Evolutionary conservation across 345 rosid genomes (phyloP).

Genomic region (Lumnitzera littorea): DNA sequence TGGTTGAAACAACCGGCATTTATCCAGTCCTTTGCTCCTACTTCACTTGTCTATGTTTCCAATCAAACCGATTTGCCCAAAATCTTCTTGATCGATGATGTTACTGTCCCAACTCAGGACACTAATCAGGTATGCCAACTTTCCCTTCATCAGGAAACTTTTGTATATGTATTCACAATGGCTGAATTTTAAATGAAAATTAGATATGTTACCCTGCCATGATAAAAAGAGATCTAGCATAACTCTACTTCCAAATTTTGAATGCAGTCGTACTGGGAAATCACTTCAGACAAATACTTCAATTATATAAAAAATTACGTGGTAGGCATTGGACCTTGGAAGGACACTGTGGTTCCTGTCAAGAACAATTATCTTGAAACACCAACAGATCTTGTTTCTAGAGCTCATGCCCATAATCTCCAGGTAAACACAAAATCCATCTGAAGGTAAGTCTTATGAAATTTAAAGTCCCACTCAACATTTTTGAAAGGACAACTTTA

Average conservation of each 20-base stretch:
- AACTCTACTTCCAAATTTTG: not conserved
- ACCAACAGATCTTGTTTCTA: slow-evolving; percentile 84
- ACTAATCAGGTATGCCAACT: slow-evolving; percentile 60
- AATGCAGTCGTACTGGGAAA: slow-evolving; percentile 78
- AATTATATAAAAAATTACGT: slow-evolving; percentile 70
- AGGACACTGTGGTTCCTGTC: slow-evolving; percentile 83
- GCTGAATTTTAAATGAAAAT: not conserved
- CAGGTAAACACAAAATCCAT: slow-evolving; percentile 40
- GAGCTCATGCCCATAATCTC: slow-evolving; percentile 65
- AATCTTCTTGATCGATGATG: slow-evolving; percentile 73
- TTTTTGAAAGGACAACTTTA: no score
- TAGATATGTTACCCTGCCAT: not conserved
- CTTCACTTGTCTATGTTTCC: slow-evolving; percentile 62
- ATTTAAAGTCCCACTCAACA: no score
- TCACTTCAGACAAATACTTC: slow-evolving; percentile 72
- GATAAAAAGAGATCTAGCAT: not conserved
- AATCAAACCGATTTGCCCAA: slow-evolving; percentile 69
- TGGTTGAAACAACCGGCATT: slow-evolving; percentile 82
- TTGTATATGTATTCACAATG: no score
- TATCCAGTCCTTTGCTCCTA: slow-evolving; percentile 95
- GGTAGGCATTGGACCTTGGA: slow-evolving; percentile 98
- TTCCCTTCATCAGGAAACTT: not conserved
- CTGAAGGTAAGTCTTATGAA: not conserved
- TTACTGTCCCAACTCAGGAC: slow-evolving; percentile 63
- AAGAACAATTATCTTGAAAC: slow-evolving; percentile 40